Base-by-base conservation (phyloP, 148 eudicot genomes). In the Cornus controversa region DNA sequence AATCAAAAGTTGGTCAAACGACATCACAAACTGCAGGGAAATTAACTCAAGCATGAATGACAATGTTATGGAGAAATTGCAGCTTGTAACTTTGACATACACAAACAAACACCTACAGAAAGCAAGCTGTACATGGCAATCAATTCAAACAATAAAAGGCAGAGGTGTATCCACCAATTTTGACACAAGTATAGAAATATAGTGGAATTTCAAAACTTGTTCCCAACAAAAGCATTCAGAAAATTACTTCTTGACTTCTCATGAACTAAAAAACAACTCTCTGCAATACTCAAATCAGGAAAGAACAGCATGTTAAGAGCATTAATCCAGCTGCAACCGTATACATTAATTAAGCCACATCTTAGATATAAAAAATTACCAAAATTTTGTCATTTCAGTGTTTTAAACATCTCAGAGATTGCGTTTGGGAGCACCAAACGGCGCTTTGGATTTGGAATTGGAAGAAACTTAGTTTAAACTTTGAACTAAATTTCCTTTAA, bases 81-180 rank as follows among this genome's bases (percentile, higher is more conserved):
- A 69, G 3, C 53, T n/a, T 22, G 53, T 18, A n/a, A 22, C 27
- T 69, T 69, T 5, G 6, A 37, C 16, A 69, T 13, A 8, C n/a
- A 69, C 57, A 40, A 5, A 40, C 45, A 67, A 10, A 6, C 69
- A 34, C 45, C 31, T 31, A 22, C 11, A 34, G 4, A 10, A 31
- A 18, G 18, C 57, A 34, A 31, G 8, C 40, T 20, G n/a, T 20
- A 1, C 13, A n/a, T 37, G 26, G 27, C 23, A 31, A 31, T 13
- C 24, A 7, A 13, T 36, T 69, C 53, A 69, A 37, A 50, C 27
- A 37, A 20, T 45, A 36, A 10, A 20, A n/a, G 11, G 16, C 71
- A 69, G 36, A 22, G 26, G 36, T 69, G 71, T 45, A 69, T 69
- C 71, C 47, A 36, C 26, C n/a, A 34, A 69, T 24, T 69, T 22